Evolutionary conservation across 345 rosid species (phyloP), one percentile per base, ranked within the genome.

Genomic region (Corchorus olitorius): DNA sequence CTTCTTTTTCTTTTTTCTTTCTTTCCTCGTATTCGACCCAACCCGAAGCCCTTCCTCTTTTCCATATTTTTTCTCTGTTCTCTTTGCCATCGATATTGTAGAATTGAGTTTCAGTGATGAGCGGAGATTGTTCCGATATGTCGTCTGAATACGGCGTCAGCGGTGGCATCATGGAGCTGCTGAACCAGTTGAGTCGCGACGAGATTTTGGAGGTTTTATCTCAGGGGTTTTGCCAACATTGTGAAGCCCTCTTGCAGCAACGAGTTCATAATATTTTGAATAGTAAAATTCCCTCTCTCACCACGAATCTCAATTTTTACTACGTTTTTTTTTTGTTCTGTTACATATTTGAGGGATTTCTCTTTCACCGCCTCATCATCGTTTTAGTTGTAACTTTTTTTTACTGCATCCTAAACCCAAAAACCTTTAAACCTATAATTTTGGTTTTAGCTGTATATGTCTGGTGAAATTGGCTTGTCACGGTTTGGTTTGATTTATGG

Each of bases 171-270:
- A 52, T 70, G 27, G 75, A 37, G 39, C 13, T 79, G 66, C 17
- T 79, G 19, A 66, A 81, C 70, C 33, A 27, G 33, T 20, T 84
- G 71, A 70, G 60, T 0, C 79, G 54, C 1, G 70, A 81, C 19
- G 79, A 84, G 65, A 27, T 84, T 65, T 53, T 81, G 39, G 73
- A 79, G 79, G 55, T 74, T 65, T 71, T 84, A 11, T 78, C 84
- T 16, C 73, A 65, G 8, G 87, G 77, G 58, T 74, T 84, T 79
- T 81, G 84, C 83, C 72, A 45, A 15, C 81, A 74, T 17, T 84
- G 84, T 55, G 68, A 56, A 11, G 27, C 37, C 65, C 73, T 65
- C 53, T 39, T 84, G 59, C 65, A 67, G 63, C 4, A 34, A 27
- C 84, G 76, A 1, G 50, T 83, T 72, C 74, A 14, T 20, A 12